Conservation (phyloP, 78 protist genomes). For the Dictyostelium firmibasis region DNA sequence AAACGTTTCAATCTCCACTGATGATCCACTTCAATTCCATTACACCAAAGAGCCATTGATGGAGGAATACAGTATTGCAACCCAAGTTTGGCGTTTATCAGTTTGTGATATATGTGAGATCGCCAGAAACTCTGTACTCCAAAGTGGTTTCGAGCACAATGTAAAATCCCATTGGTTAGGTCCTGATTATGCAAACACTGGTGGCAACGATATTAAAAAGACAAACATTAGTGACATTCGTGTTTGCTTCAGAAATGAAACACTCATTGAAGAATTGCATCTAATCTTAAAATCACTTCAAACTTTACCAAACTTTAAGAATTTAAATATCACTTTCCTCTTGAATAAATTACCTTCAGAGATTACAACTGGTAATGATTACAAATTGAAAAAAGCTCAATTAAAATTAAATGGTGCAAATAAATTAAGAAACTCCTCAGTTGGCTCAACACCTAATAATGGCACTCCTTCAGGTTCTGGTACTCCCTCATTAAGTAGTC, state of each 20-base stretch:
- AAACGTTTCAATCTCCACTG: slow-evolving; percentile 96
- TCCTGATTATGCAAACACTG: slow-evolving; percentile 35
- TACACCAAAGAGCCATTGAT: slow-evolving; percentile 97
- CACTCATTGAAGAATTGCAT: slow-evolving; percentile 83
- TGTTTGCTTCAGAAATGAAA: slow-evolving; percentile 89
- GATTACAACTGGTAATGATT: slow-evolving; percentile 2
- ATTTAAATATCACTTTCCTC: slow-evolving; percentile 33
- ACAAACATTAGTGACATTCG: slow-evolving; percentile 93
- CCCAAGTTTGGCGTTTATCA: slow-evolving; percentile 93
- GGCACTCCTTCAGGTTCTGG: neutral
- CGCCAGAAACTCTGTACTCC: slow-evolving; percentile 93
- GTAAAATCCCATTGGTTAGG: slow-evolving; percentile 91
- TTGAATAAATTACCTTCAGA: slow-evolving; percentile 28
- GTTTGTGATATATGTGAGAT: slow-evolving; percentile 97
- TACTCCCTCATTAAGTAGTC: neutral
- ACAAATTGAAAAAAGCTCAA: slow-evolving; percentile 11
- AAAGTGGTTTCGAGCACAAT: slow-evolving; percentile 90
- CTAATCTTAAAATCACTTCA: slow-evolving; percentile 46
- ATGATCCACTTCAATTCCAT: slow-evolving; percentile 98
- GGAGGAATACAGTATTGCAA: slow-evolving; percentile 97
- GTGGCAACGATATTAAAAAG: slow-evolving; percentile 46
- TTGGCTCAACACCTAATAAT: neutral
- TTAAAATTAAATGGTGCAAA: neutral
- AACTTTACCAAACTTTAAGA: slow-evolving; percentile 28
- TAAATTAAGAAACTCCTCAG: slow-evolving; percentile 3